Conservation (phyloP, 2,329 filamentous ascomycete genomes). For the Diaporthe sp. region DNA sequence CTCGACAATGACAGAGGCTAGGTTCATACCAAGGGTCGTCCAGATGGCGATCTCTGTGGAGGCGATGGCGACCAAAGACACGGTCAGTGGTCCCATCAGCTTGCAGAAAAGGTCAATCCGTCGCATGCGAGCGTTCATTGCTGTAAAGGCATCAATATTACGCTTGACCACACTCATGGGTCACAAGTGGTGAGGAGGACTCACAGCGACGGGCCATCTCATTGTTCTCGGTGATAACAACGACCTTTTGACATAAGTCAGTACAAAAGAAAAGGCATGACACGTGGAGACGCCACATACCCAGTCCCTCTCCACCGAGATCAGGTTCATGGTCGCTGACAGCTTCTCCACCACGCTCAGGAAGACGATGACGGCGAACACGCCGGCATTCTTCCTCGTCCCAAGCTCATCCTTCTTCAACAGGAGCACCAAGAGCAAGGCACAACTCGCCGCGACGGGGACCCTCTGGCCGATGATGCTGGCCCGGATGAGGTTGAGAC, state of each 20-base stretch:
- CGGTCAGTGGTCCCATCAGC: slow-evolving; percentile 65
- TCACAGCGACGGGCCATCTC: slow-evolving; percentile 47
- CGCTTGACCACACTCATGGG: too few species aligned
- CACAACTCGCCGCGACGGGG: slow-evolving; percentile 63
- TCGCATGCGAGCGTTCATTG: slow-evolving; percentile 68
- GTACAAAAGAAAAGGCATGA: too few species aligned
- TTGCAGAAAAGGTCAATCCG: slow-evolving; percentile 73
- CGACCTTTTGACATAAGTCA: slow-evolving; percentile 53
- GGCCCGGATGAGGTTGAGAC: slow-evolving; percentile 63
- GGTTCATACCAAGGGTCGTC: slow-evolving; percentile 62
- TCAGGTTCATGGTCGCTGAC: slow-evolving; percentile 70
- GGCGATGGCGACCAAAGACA: slow-evolving; percentile 62
- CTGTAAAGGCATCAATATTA: slow-evolving; percentile 42
- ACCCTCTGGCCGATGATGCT: slow-evolving; percentile 63
- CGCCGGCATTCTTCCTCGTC: slow-evolving; percentile 45
- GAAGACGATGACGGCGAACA: slow-evolving; percentile 57
- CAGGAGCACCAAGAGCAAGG: slow-evolving; percentile 57
- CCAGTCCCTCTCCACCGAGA: slow-evolving; percentile 82
- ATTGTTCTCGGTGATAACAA: slow-evolving; percentile 62
- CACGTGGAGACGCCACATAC: slow-evolving; percentile 49
- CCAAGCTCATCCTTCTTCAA: slow-evolving; percentile 46
- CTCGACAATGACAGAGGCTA: slow-evolving; percentile 61
- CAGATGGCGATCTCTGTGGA: slow-evolving; percentile 63
- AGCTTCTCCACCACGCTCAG: slow-evolving; percentile 80
- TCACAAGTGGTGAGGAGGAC: background rate